phyloP scores from a whole-genome alignment of 176 grass and related monocot genomes.

The Hordeum vulgare region DNA sequence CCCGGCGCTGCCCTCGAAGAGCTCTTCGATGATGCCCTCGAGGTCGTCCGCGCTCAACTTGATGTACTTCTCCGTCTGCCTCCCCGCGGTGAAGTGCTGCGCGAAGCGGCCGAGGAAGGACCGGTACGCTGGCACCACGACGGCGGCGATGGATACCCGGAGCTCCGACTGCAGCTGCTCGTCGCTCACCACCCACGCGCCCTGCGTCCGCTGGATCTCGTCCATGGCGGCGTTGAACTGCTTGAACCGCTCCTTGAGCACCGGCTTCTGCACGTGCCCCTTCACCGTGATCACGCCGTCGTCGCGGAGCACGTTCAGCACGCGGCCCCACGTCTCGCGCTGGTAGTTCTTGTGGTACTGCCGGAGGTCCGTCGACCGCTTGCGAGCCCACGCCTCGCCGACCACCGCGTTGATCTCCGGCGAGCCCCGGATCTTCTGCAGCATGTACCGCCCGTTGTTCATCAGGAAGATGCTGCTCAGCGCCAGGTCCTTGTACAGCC shows the following conservation, averaged over 20 bases:
- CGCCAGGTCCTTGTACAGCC: constrained; percentile 57
- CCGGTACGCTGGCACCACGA: constrained; percentile 84
- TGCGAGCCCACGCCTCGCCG: constrained; percentile 65
- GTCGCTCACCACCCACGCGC: constrained; percentile 74
- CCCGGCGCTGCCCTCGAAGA: constrained; percentile 65
- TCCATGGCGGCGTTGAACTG: constrained; percentile 84
- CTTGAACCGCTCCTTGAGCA: constrained; percentile 91
- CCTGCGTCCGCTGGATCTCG: constrained; percentile 86
- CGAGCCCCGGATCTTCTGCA: constrained; percentile 79
- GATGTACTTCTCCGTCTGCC: constrained; percentile 85
- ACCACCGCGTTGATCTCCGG: constrained; percentile 57
- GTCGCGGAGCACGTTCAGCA: constrained; percentile 54
- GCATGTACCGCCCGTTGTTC: constrained; percentile 92
- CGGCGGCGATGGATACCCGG: constrained; percentile 67
- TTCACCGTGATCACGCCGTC: constrained; percentile 79
- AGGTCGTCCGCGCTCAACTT: constrained; percentile 74
- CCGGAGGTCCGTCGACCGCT: constrained; percentile 65
- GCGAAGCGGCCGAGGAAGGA: constrained; percentile 66
- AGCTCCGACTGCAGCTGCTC: constrained; percentile 97
- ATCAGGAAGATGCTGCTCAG: constrained; percentile 76
- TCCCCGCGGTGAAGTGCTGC: constrained; percentile 45
- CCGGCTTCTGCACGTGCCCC: constrained; percentile 51
- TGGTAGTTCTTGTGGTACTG: constrained; percentile 99
- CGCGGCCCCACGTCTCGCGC: constrained; percentile 79
- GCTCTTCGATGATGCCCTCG: constrained; percentile 76